phyloP scores from a whole-genome alignment of 129 eudicot species.

The Cynara cardunculus region DNA sequence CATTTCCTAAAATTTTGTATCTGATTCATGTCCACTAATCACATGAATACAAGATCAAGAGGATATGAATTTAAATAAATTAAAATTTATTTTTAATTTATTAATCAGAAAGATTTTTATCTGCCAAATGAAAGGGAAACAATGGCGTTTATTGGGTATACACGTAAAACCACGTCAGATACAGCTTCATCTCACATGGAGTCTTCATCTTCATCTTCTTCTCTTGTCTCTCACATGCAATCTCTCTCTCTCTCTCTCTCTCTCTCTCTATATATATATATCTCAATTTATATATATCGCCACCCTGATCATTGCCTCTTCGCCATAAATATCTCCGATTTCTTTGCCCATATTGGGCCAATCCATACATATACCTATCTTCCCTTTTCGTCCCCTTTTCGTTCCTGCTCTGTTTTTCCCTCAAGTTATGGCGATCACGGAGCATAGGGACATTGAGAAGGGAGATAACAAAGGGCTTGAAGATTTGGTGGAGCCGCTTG shows the following conservation, averaged over 20 bases:
- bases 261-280: neutral
- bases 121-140: constrained; percentile 11
- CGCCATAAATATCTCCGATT: constrained; percentile 21
- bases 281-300: neutral
- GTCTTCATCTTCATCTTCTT: constrained; percentile 14
- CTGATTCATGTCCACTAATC: too few relatives aligned
- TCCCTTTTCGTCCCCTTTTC: neutral
- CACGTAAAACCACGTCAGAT: constrained; percentile 59
- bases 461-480: constrained; percentile 43
- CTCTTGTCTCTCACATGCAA: constrained; percentile 8
- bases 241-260: too few relatives aligned
- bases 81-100: too few relatives aligned
- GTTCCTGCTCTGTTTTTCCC: neutral
- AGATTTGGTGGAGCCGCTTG: constrained; percentile 50
- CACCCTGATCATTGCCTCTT: constrained; percentile 12
- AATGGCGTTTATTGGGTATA: constrained; percentile 13
- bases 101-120: too few relatives aligned
- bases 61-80: too few relatives aligned
- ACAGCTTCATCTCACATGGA: constrained; percentile 57
- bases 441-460: constrained; percentile 50
- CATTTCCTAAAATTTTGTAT: too few relatives aligned
- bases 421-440: constrained; percentile 44
- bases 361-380: neutral
- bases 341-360: neutral
- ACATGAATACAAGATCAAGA: too few relatives aligned